A percentile compares a stretch with the other conserved stretches of the same genome.
Conservation (phyloP, 2,329 filamentous ascomycete genomes). For the Ophiostoma pallidulum region DNA sequence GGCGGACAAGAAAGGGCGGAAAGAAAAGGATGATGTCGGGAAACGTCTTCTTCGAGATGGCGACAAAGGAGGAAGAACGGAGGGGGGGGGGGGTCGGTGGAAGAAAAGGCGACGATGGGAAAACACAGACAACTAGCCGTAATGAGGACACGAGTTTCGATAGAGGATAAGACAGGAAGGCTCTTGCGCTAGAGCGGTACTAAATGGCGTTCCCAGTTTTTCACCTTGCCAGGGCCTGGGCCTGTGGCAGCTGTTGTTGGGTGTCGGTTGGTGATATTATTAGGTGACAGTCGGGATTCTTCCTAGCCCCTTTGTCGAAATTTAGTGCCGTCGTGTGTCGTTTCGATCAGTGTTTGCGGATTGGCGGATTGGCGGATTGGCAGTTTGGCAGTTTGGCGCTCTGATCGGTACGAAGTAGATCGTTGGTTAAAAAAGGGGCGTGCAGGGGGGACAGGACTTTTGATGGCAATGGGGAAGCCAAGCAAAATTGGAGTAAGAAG, state of each 20-base stretch:
- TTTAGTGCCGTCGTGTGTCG: too few species aligned
- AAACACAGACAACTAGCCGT: constrained; percentile 5
- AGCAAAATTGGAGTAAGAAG: too few species aligned
- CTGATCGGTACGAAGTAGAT: too few species aligned
- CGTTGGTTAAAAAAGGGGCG: too few species aligned
- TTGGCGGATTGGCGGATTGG: too few species aligned
- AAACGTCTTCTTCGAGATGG: neutral
- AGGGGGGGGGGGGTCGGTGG: neutral
- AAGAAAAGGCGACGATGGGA: constrained; percentile 1
- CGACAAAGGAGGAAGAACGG: neutral
- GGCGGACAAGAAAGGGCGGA: neutral
- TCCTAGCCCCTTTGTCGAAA: too few species aligned
- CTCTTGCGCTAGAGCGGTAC: constrained; percentile 14
- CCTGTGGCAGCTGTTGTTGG: neutral
- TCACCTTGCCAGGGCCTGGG: neutral
- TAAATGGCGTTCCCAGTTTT: constrained; percentile 15
- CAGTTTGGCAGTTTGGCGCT: too few species aligned
- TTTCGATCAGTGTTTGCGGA: too few species aligned
- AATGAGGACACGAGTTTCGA: constrained; percentile 12
- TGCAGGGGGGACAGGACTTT: too few species aligned
- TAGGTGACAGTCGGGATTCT: too few species aligned
- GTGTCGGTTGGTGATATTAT: too few species aligned
- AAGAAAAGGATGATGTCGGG: neutral
- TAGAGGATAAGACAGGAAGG: constrained; percentile 4
- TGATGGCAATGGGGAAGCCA: too few species aligned